Percentiles rank a stretch among this genome's conserved stretches.
Evolutionary conservation across 148 eudicot genomes (phyloP).

Genomic region (Salicornia ramosissima): DNA sequence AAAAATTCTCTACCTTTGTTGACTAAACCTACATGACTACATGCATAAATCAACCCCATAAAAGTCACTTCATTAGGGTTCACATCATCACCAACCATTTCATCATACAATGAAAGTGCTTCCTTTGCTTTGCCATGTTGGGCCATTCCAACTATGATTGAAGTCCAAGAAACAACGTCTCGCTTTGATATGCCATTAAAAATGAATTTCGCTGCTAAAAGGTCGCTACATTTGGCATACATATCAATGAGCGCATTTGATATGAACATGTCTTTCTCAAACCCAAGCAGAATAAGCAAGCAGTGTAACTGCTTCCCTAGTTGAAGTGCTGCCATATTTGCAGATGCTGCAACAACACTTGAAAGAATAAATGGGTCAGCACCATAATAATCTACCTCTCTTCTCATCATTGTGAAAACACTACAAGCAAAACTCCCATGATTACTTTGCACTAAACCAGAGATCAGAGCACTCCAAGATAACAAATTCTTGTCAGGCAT

Average conservation of each 20-base stretch:
- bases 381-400: slow-evolving; percentile 36
- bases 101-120: slow-evolving; percentile 53
- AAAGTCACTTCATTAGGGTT: slow-evolving; percentile 72
- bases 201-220: slow-evolving; percentile 42
- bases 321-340: slow-evolving; percentile 49
- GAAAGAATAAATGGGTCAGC: slow-evolving; percentile 51
- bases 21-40: slow-evolving; percentile 74
- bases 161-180: slow-evolving; percentile 79
- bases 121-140: slow-evolving; percentile 68
- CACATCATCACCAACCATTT: slow-evolving; percentile 48
- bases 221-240: slow-evolving; percentile 79
- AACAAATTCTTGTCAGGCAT: slow-evolving; percentile 47
- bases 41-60: slow-evolving; percentile 63
- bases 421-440: slow-evolving; percentile 39
- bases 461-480: slow-evolving; percentile 77
- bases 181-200: slow-evolving; percentile 35
- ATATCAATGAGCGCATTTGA: slow-evolving; percentile 58
- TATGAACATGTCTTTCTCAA: slow-evolving; percentile 42
- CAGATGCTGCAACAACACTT: slow-evolving; percentile 47
- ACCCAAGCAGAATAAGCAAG: slow-evolving; percentile 51
- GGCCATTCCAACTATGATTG: slow-evolving; percentile 69
- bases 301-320: slow-evolving; percentile 64
- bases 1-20: slow-evolving; percentile 49
- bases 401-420: slow-evolving; percentile 47
- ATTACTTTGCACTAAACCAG: slow-evolving; percentile 67